These are phyloP conservation scores for Rhizopogon hawkerae DNA, from an alignment of 1,284 basidiomycete genomes.

Conservation along the genomic window DNA sequence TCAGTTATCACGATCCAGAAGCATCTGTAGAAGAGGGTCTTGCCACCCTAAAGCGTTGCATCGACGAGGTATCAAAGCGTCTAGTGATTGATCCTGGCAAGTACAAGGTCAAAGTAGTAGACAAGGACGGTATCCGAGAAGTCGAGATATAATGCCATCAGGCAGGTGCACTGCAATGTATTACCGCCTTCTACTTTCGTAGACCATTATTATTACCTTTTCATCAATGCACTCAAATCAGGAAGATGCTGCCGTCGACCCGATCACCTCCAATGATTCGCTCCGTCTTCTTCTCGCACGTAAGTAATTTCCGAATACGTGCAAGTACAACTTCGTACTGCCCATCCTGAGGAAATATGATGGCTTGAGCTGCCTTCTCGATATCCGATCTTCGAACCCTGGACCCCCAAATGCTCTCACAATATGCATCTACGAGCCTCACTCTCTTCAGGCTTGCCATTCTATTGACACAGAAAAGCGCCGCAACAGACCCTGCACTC, in stretches of 20 bases:
- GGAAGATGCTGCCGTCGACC: conserved; percentile 28
- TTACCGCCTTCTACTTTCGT: background rate
- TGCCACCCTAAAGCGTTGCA: conserved; percentile 76
- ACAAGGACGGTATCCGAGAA: conserved; percentile 80
- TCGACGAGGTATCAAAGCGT: conserved; percentile 83
- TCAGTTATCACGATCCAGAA: conserved; percentile 78
- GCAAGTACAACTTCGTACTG: conserved; percentile 18
- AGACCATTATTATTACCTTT: background rate
- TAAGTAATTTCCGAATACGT: conserved; percentile 32
- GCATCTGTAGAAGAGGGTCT: conserved; percentile 80
- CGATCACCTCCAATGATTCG: conserved; percentile 49
- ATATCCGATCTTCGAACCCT: conserved; percentile 34
- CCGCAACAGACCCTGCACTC: conserved; percentile 31
- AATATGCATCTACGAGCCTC: conserved; percentile 46
- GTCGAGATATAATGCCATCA: conserved; percentile 50
- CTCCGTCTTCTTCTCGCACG: conserved; percentile 45
- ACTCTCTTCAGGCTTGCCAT: conserved; percentile 28
- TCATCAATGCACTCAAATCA: conserved; percentile 15
- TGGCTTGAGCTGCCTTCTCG: conserved; percentile 22
- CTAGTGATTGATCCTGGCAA: conserved; percentile 74
- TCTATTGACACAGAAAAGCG: conserved; percentile 27
- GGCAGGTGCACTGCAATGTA: conserved; percentile 1
- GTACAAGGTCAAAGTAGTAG: conserved; percentile 87
- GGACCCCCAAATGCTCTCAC: conserved; percentile 49
- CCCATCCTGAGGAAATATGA: conserved; percentile 2